Base-by-base conservation (phyloP, 1,139 yeast genomes). In the Kurtzmaniella quercitrusa region DNA sequence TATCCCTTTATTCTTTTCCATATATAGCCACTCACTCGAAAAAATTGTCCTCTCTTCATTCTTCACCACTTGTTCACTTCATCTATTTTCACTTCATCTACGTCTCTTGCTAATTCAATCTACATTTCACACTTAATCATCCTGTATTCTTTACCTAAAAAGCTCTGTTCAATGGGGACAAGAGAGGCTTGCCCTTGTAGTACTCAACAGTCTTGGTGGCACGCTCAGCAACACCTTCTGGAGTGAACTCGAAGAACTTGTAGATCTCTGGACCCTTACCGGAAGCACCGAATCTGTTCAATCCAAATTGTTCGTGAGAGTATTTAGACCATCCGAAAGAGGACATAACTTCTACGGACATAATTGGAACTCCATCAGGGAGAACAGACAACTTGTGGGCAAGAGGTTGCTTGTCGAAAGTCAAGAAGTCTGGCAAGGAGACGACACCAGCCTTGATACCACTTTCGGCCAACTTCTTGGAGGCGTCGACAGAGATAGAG, bases 231-330 rank as follows among this genome's bases (percentile, higher is more conserved):
- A 94, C 78, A 56, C 96, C 96, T 64, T 89, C 97, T 54, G 94
- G 85, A 45, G 96, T 91, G 77, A 94, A 93, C 54, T 81, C 96
- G 58, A 91, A 88, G 76, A 64, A 74, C 70, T 87, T 81, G 83
- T 82, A 94, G 49, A 93, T 79, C 51, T 86, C 89, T 49, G 73
- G 71, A 62, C 85, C 95, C 67, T 89, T 88, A 67, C 96, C 98
- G 50, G 98, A 90, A 53, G 94, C 95, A 79, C 99, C 99, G 65
- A 93, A 94, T 73, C 90, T 82, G 81, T 90, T 81, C 65, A 94
- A 79, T 69, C 98, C 97, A 62, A 93, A 88, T 69, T 90, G 95
- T 75, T 87, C 95, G 75, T 94, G 98, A 50, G 98, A 82, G 77
- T 90, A 94, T 71, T 85, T 87, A 59, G 84, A 76, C 99, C 98